These are phyloP conservation scores for Aureobasidium zeae DNA, from an alignment of 2,329 filamentous ascomycete genomes.

Conservation along the genomic window DNA sequence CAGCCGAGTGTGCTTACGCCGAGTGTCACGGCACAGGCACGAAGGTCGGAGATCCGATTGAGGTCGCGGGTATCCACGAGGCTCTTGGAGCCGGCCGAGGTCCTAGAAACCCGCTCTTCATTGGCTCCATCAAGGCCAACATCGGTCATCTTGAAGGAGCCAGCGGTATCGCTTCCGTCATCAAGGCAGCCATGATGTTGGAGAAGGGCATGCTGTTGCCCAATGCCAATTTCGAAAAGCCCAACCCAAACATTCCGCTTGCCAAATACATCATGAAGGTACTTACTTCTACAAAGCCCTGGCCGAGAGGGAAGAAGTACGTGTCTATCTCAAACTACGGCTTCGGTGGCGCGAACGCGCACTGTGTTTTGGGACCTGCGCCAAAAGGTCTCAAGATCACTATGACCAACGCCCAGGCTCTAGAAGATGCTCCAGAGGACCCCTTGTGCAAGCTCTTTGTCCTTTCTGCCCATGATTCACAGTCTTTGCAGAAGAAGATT, in stretches of 20 bases:
- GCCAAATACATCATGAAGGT: constrained; percentile 8
- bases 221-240: constrained; percentile 11
- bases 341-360: constrained; percentile 24
- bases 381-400: constrained; percentile 3
- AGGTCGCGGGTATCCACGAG: constrained; percentile 24
- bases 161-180: constrained; percentile 33
- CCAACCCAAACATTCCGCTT: neutral
- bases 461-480: constrained; percentile 1
- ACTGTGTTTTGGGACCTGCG: constrained; percentile 15
- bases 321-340: constrained; percentile 22
- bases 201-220: constrained; percentile 23
- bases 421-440: neutral
- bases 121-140: constrained; percentile 24
- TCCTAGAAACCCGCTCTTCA: constrained; percentile 5
- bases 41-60: constrained; percentile 22
- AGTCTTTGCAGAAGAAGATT: constrained; percentile 7
- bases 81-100: constrained; percentile 15
- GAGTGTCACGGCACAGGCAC: constrained; percentile 26
- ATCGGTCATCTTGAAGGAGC: constrained; percentile 43
- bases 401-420: neutral
- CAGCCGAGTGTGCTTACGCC: constrained; percentile 16
- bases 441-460: constrained; percentile 5
- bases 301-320: constrained; percentile 8
- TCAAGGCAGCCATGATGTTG: constrained; percentile 28
- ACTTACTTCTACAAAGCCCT: constrained; percentile 1